Evolutionary conservation across 2,329 filamentous ascomycete genomes (phyloP), one percentile per base, ranked within the genome.

Genomic region (Fusarium sp.): DNA sequence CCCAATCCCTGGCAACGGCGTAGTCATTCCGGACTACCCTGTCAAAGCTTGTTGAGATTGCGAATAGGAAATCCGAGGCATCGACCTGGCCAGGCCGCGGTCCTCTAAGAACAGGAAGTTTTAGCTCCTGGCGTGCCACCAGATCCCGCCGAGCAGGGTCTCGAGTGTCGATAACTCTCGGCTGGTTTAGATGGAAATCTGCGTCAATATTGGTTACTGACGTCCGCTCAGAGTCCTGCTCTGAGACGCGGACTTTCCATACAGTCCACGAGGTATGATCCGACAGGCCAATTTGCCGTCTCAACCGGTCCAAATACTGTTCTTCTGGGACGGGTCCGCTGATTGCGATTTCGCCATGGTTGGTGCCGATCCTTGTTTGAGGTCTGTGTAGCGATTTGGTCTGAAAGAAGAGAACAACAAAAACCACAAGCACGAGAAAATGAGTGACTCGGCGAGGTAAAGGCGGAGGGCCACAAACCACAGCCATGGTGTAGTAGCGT

Each of bases 31-130:
- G 74, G 3, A 71, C 69, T 28, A 83, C 69, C 5, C 79, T 75
- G 13, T 73, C 70, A 51, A 77, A 80, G 11, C 77, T 80, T 1
- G 80, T 80, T 3, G 79, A 78, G 25, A 82, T 67, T 38, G 77
- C 79, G 48, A 83, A 80, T 3, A 82, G 58, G 44, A 78, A 76
- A 3, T 73, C 66, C 0, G 80, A 79, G 0, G 76, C 78, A 44
- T 81, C 76, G 4, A 78, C 58, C 29, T 74, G 69, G 13, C 70
- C 73, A 5, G 74, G 70, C 5, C 58, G 67, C 5, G 70, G 61
- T 12, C 75, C 75, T 25, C 55, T 54, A 5, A 72, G 68, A 11
- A 78, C 64, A 4, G 77, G 71, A 39, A 81, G 64, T 13, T 70
- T 69, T 24, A 80, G 58, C 35, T 71, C 58, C 51, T 71, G 69